Evolutionary conservation across 1,284 basidiomycete genomes (phyloP).

Genomic region (Hymenochaete sp.): DNA sequence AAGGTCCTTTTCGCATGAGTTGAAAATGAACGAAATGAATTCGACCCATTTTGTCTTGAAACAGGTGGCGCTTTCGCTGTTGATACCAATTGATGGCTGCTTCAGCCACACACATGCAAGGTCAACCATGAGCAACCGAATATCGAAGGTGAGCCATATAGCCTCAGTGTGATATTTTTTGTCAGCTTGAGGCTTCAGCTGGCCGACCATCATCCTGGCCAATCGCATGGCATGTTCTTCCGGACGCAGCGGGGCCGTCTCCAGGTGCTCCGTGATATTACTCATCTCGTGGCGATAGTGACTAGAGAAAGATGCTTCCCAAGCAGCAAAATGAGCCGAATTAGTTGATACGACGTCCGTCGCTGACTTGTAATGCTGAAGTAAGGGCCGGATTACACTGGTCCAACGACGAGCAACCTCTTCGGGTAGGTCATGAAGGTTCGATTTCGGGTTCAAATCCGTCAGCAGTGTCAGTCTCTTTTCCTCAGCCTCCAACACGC

Average conservation of each 20-base stretch:
- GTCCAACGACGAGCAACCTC: slow-evolving; percentile 32
- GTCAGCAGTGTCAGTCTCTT: background rate
- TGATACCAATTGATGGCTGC: slow-evolving; percentile 16
- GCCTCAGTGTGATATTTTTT: slow-evolving; percentile 47
- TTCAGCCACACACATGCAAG: slow-evolving; percentile 28
- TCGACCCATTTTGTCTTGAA: slow-evolving; percentile 28
- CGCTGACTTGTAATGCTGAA: slow-evolving; percentile 31
- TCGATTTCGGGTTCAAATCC: slow-evolving; percentile 23
- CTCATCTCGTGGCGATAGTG: slow-evolving; percentile 42
- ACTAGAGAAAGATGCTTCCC: slow-evolving; percentile 42
- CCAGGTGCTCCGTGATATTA: slow-evolving; percentile 27
- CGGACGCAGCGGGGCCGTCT: slow-evolving; percentile 30
- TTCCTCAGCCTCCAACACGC: too few species aligned
- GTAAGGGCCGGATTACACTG: slow-evolving; percentile 26
- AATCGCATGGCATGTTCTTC: slow-evolving; percentile 38
- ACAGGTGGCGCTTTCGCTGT: slow-evolving; percentile 9
- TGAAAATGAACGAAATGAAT: slow-evolving; percentile 34
- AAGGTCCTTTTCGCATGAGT: slow-evolving; percentile 35
- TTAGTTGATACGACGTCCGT: slow-evolving; percentile 33
- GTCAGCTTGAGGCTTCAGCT: slow-evolving; percentile 45
- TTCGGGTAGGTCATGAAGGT: slow-evolving; percentile 24
- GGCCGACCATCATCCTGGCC: slow-evolving; percentile 42
- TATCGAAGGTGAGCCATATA: slow-evolving; percentile 37
- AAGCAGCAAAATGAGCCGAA: slow-evolving; percentile 43
- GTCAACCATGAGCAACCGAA: slow-evolving; percentile 35